Base-by-base conservation (phyloP, 192 early-diverging fungal genomes). In the Backusella tarrabulga region DNA sequence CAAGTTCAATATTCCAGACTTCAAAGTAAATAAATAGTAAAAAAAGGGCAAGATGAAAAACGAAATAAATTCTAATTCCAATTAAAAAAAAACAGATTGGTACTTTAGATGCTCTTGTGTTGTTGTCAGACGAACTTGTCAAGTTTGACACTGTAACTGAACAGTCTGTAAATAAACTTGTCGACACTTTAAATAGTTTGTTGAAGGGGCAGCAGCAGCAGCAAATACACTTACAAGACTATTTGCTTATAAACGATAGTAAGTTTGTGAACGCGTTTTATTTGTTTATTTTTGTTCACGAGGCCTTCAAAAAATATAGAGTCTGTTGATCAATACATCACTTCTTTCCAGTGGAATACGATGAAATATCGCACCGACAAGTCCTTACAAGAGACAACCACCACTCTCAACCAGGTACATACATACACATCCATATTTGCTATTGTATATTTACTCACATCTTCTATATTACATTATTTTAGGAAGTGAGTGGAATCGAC, bases 311-410 rank as follows among this genome's bases (percentile, higher is more conserved):
- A 72, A 40, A 52, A 34, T 7, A 71, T 77, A 97, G 95, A 96
- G 87, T 82, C 89, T 68, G 89, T 98, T 41, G 97, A 96, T 82
- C 86, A 93, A 60, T 99, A 94, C 75, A 83, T 99, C 17, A 89
- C 90, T 73, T 85, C 88, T 29, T 99, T 99, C 79, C 87, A 92
- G 74, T 99, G 98, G 98, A 96, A 99, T 82, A 94, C 92, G 19
- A 93, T 97, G 91, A 98, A 98, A 85, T 99, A 97, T 83, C 87
- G 98, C 56, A 91, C 92, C 1, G 98, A 99, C 84, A 96, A 96
- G 83, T 89, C 94, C 7, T 84, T 99, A 77, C 85, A 89, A 67
- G 98, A 99, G 79, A 88, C 97, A 29, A 84, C 92, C 0, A 88
- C 92, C 36, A 83, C 91, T 77, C 90, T 99, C 46, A 85, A 90